Evolutionary conservation across 179 eudicot species (phyloP).

Genomic region (Spergularia azorica): DNA sequence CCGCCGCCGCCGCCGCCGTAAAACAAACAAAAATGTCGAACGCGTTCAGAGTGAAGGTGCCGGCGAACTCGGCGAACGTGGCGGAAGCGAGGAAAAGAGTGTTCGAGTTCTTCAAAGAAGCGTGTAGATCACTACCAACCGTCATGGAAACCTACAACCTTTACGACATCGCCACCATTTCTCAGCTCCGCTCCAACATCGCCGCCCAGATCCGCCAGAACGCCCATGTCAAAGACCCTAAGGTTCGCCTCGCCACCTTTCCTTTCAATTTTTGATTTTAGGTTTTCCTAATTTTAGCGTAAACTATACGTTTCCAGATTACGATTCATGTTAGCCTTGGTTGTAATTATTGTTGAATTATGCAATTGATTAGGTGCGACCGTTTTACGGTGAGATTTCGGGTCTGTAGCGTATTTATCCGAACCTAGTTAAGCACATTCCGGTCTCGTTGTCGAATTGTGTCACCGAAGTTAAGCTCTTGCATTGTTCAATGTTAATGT

Average conservation of each 20-base stretch:
- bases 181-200: constrained; percentile 75
- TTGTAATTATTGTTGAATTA: too few species aligned
- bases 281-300: too few species aligned
- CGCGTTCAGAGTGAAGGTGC: constrained; percentile 47
- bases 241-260: constrained; percentile 44
- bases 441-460: too few species aligned
- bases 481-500: too few species aligned
- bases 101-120: constrained; percentile 71
- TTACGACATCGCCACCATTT: constrained; percentile 56
- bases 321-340: too few species aligned
- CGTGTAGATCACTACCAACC: constrained; percentile 77
- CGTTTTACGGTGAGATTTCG: too few species aligned
- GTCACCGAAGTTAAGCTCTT: too few species aligned
- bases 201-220: constrained; percentile 83
- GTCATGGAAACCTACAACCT: constrained; percentile 84
- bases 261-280: too few species aligned
- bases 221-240: constrained; percentile 60
- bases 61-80: constrained; percentile 67
- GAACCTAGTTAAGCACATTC: too few species aligned
- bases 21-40: constrained; percentile 6
- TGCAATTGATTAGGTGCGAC: too few species aligned
- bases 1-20: background rate
- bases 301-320: too few species aligned
- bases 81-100: constrained; percentile 69
- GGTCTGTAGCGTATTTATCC: too few species aligned